Evolutionary conservation across 139 green algal species (phyloP).

Genomic region (Chlorella sp.): DNA sequence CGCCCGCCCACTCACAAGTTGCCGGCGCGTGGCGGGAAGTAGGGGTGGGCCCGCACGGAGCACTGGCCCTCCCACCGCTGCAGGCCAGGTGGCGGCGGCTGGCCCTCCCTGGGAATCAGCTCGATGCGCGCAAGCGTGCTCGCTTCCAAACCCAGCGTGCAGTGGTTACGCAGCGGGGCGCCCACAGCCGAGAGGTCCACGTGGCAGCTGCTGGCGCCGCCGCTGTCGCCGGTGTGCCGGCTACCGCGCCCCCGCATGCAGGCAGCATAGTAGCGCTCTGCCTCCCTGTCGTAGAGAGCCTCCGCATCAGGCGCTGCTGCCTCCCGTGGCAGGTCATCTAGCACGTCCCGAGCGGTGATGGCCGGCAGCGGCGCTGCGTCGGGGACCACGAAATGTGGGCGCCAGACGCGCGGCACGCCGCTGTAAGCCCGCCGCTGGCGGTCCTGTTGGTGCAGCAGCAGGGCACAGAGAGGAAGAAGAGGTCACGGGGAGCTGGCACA

Average conservation of each 20-base stretch:
- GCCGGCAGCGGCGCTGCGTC: background rate
- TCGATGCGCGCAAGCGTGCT: background rate
- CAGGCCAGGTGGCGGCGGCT: background rate
- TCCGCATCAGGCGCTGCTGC: background rate
- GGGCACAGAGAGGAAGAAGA: background rate
- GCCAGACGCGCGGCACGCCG: background rate
- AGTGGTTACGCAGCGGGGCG: background rate
- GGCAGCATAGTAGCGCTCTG: background rate
- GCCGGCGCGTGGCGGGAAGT: background rate
- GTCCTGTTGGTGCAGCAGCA: background rate
- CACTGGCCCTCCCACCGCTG: background rate
- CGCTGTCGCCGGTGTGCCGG: no score
- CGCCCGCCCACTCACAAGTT: background rate
- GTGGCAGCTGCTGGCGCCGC: no score
- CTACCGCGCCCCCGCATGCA: background rate
- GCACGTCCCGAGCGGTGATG: background rate
- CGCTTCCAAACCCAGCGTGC: background rate
- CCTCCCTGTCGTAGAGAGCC: background rate
- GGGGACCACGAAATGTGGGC: background rate
- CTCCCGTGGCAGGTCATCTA: slow-evolving; percentile 5
- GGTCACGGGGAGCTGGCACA: no score
- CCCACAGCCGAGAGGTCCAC: background rate
- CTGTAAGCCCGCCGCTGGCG: background rate
- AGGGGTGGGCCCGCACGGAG: background rate
- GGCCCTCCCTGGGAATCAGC: background rate